Evolutionary conservation across 805 yeast genomes (phyloP).

Genomic region (fission yeast (Schizosaccharomyces pombe)): ASM294v3 CU329670.1:3923501-3924000

Average conservation of each 20-base stretch:
- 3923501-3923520: no score
- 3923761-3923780: constrained; percentile 47
- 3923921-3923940: background rate
- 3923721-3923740: background rate
- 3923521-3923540: no score
- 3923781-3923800: constrained; percentile 69
- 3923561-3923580: no score
- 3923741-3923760: background rate
- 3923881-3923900: constrained; percentile 16
- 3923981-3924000: constrained; percentile 27
- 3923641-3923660: no score
- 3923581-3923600: no score
- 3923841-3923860: constrained; percentile 78
- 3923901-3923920: background rate
- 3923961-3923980: no score
- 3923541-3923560: no score
- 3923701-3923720: background rate
- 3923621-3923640: no score
- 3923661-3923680: background rate
- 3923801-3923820: constrained; percentile 28
- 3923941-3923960: background rate
- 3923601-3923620: no score
- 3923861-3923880: constrained; percentile 85
- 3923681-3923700: background rate
- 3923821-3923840: constrained; percentile 41